Base-by-base conservation (phyloP, 331 rosid species). In the Arachis monticola region DNA sequence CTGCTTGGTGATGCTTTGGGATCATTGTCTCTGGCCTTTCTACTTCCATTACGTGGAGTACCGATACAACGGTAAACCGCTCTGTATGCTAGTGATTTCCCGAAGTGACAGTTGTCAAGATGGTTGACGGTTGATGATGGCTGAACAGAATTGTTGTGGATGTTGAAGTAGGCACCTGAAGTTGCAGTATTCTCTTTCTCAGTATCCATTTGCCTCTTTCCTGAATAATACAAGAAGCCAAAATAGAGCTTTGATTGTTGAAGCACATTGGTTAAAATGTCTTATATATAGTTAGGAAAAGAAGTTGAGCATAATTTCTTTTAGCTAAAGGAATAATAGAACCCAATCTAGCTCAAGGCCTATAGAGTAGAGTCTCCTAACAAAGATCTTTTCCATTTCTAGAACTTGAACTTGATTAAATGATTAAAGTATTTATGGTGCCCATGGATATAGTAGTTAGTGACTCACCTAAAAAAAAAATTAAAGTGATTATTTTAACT, bases 41-140 rank as follows among this genome's bases (percentile, higher is more conserved):
- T 80, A 70, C 83, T 76, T 80, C 82, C 83, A 42, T 47, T 58
- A 70, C 55, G 10, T 17, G 64, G 61, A 48, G 57, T 63, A 41
- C 78, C 38, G 45, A 71, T 22, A 5, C 53, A 76, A 67, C 77
- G 69, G 8, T 77, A 78, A 62, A 86, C 80, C n/a, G 87, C 87
- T 66, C 89, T 80, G 72, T 32, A 53, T 61, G 85, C 89, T 3
- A 86, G 44, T 57, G 82, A 73, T 78, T 72, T 86, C 56, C 85
- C 87, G 0, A 83, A 80, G 70, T 71, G 77, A 66, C 50, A 30
- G 0, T 69, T 57, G 10, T 73, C 61, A 14, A 46, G 2, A 53
- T 58, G 51, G 27, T 78, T 67, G 45, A 31, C 13, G 53, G 10
- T 56, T 8, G 77, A 41, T 55, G 83, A 74, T 75, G 70, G 10